Base-by-base conservation (phyloP, 108 stramenopile genomes). In the Cyclostephanos tholiformis region DNA sequence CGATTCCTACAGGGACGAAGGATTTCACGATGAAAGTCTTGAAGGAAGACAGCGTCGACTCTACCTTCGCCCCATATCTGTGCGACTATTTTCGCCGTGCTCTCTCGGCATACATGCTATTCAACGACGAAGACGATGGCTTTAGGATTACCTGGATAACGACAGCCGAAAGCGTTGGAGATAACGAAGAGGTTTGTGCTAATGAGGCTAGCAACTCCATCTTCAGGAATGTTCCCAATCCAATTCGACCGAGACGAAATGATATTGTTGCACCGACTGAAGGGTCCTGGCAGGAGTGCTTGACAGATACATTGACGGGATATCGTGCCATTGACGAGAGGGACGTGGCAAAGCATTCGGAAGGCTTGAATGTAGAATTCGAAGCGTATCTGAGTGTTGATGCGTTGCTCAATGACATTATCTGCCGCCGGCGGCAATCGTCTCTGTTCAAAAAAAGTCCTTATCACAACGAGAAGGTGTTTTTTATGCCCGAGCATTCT, bases 41-140 rank as follows among this genome's bases (percentile, higher is more conserved):
- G 50, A 30, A 51, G 50, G n/a, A 12, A 55, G 26, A 60, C 0
- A 41, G 41, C 19, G 35, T 13, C 22, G 53, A 2, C 19, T 12
- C 6, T 38, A 44, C 29, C 36, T 27, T 38, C 30, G 69, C 23
- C 0, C 20, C 29, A 32, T 29, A 44, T 29, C 32, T 71, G 29
- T 70, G 65, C 29, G 38, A 52, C 32, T 48, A 41, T 26, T 63
- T 75, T n/a, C 56, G 55, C 11, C 52, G 43, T 38, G 67, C 36
- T n/a, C 43, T 67, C 0, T 71, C 83, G 36, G 90, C 83, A 44
- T 86, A 86, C 55, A 35, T 91, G 52, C 62, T 89, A 3, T 83
- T 91, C 48, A 89, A 87, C 69, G 86, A 91, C 63, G 90, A 91
- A 73, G 85, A 79, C 29, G 88, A 89, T 75, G 88, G 88, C 5